phyloP scores from a whole-genome alignment of 306 rosid genomes.

The Trichosanthes truncata region DNA sequence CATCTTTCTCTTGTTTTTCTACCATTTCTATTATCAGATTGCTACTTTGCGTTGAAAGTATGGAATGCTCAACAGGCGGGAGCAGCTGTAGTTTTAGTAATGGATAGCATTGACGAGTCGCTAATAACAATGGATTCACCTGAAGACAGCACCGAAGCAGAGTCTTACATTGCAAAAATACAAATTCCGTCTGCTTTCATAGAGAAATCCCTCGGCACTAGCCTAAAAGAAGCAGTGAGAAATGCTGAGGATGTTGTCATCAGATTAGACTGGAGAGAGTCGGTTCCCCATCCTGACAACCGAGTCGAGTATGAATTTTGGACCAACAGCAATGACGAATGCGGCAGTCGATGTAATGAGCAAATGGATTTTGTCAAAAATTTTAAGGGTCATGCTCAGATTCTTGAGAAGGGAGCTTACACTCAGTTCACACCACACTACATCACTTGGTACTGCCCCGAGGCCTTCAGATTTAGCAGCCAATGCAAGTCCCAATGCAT shows the following conservation, averaged over 20 bases:
- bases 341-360: slow-evolving; percentile 87
- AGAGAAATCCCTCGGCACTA: slow-evolving; percentile 58
- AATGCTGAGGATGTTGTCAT: slow-evolving; percentile 42
- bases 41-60: slow-evolving; percentile 82
- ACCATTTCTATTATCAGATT: slow-evolving; percentile 30
- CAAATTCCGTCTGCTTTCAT: slow-evolving; percentile 69
- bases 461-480: slow-evolving; percentile 38
- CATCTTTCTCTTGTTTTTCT: not conserved
- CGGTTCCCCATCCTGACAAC: slow-evolving; percentile 76
- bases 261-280: slow-evolving; percentile 82
- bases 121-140: slow-evolving; percentile 90
- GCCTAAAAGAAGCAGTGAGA: slow-evolving; percentile 45
- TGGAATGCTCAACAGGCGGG: slow-evolving; percentile 94
- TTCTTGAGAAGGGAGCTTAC: slow-evolving; percentile 86
- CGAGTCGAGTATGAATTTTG: slow-evolving; percentile 92
- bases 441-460: slow-evolving; percentile 90
- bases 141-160: slow-evolving; percentile 43
- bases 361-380: slow-evolving; percentile 77
- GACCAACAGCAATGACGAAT: slow-evolving; percentile 95
- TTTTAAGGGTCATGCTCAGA: slow-evolving; percentile 90
- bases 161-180: slow-evolving; percentile 61
- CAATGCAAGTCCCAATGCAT: slow-evolving; percentile 93
- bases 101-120: slow-evolving; percentile 51
- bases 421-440: slow-evolving; percentile 79
- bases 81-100: slow-evolving; percentile 82